Evolutionary conservation across 192 early-diverging fungal genomes (phyloP), one percentile per base, ranked within the genome.

Genomic region (Rhizophlyctis rosea): DNA sequence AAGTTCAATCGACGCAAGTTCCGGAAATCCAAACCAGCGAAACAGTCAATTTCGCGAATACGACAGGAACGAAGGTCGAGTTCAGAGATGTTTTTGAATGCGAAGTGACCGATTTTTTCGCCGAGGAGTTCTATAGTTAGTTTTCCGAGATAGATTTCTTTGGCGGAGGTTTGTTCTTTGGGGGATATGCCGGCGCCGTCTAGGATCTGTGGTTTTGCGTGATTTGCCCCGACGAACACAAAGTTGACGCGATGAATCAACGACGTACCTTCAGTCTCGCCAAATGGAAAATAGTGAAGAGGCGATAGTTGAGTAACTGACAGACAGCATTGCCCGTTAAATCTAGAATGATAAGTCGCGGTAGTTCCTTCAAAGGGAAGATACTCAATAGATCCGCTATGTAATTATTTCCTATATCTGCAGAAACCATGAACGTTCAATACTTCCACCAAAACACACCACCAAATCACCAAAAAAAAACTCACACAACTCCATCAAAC

Each of bases 21-120:
- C 16, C 76, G 64, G 53, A 85, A 84, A 25, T 84, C 81, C 28
- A 58, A 72, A 3, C 49, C 68, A 35, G 63, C 44, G 44, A 85
- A 81, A 57, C 83, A 85, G 57, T 85, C 80, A 29, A 85, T 74
- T 52, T 85, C 80, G 13, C 75, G 68, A 35, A 85, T 82, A 49
- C 82, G 85, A 75, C 81, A 85, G 59, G 85, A 85, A 16, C 81
- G 70, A 23, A 85, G 68, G 59, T 85, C 83, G 1, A 85, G 74
- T 51, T 85, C 82, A 34, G 71, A 71, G 31, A 85, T 85, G 36
- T 68, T 73, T 47, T 75, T 69, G 69, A 85, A 82, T 14, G 68
- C 62, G 32, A 74, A 73, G 44, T 85, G 81, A 1, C 83, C 83
- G 50, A 85, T 77, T 56, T 84, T 81, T 60, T 83, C 79, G 2